Evolutionary conservation across 2,329 filamentous ascomycete genomes (phyloP).

Genomic region (Fusarium oligoseptatum): DNA sequence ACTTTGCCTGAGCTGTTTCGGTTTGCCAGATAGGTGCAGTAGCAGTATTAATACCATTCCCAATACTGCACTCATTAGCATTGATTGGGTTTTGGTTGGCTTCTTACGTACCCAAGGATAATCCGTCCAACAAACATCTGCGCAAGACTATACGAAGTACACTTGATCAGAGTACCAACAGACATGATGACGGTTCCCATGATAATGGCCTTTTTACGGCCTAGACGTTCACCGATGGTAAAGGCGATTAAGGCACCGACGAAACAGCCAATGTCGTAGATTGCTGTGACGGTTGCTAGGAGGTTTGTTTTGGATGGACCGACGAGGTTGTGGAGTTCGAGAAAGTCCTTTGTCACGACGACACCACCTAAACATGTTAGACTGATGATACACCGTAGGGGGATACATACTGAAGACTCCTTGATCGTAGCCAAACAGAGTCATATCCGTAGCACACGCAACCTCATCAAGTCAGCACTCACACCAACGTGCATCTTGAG

Average conservation of each 20-base stretch:
- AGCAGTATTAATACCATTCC: constrained; percentile 50
- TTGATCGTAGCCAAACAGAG: constrained; percentile 25
- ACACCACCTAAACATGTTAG: constrained; percentile 19
- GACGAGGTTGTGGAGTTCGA: constrained; percentile 25
- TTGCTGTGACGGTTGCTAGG: constrained; percentile 26
- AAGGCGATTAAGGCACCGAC: constrained; percentile 24
- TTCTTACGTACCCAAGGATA: constrained; percentile 23
- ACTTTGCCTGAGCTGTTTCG: constrained; percentile 19
- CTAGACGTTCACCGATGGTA: constrained; percentile 20
- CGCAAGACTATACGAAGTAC: constrained; percentile 22
- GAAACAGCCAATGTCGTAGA: constrained; percentile 32
- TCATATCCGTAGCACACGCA: constrained; percentile 30
- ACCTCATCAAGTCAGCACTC: not conserved
- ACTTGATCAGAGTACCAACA: constrained; percentile 25
- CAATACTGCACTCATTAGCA: too few relatives aligned
- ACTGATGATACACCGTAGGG: fast-evolving
- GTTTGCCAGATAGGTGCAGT: constrained; percentile 31
- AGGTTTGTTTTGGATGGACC: constrained; percentile 25
- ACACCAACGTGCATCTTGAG: too few relatives aligned
- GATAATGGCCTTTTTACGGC: constrained; percentile 26
- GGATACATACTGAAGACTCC: constrained; percentile 15
- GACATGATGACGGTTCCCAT: constrained; percentile 28
- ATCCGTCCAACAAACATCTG: constrained; percentile 32
- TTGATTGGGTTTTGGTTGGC: too few relatives aligned
- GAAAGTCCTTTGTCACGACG: constrained; percentile 27